These are phyloP conservation scores for Flaveria sonorensis DNA, from an alignment of 129 eudicot genomes.

Conservation along the genomic window DNA sequence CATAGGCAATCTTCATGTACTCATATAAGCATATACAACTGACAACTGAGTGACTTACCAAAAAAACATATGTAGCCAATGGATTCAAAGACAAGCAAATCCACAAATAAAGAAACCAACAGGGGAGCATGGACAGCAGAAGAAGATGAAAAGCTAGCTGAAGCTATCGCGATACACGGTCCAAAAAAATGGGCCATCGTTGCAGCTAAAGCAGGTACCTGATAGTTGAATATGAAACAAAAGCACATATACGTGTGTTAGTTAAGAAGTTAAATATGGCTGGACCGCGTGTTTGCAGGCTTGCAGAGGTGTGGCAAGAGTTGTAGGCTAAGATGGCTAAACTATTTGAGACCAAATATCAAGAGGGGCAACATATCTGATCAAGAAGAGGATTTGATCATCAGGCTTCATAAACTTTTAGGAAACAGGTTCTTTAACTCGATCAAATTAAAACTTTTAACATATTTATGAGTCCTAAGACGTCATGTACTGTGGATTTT, in stretches of 20 bases:
- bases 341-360: slow-evolving; percentile 49
- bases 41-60: slow-evolving; percentile 13
- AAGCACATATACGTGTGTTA: background rate
- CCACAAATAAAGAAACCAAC: slow-evolving; percentile 32
- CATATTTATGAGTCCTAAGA: no score
- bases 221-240: background rate
- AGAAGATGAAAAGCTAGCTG: slow-evolving; percentile 50
- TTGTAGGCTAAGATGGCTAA: slow-evolving; percentile 56
- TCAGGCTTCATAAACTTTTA: slow-evolving; percentile 50
- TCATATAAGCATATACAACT: slow-evolving; percentile 5
- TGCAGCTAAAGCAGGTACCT: slow-evolving; percentile 45
- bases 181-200: slow-evolving; percentile 43
- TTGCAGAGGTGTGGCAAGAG: slow-evolving; percentile 45
- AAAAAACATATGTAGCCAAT: slow-evolving; percentile 30
- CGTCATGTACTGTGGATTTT: no score
- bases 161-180: slow-evolving; percentile 40
- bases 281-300: slow-evolving; percentile 30
- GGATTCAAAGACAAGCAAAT: slow-evolving; percentile 22
- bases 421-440: slow-evolving; percentile 42
- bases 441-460: background rate
- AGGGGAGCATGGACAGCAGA: slow-evolving; percentile 48
- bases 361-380: slow-evolving; percentile 49
- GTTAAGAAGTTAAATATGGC: background rate
- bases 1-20: slow-evolving; percentile 20
- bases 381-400: slow-evolving; percentile 49